These are phyloP conservation scores for Pseudisothecium myosuroides DNA, from an alignment of 225 moss, liverwort and hornwort species.

Conservation along the genomic window DNA sequence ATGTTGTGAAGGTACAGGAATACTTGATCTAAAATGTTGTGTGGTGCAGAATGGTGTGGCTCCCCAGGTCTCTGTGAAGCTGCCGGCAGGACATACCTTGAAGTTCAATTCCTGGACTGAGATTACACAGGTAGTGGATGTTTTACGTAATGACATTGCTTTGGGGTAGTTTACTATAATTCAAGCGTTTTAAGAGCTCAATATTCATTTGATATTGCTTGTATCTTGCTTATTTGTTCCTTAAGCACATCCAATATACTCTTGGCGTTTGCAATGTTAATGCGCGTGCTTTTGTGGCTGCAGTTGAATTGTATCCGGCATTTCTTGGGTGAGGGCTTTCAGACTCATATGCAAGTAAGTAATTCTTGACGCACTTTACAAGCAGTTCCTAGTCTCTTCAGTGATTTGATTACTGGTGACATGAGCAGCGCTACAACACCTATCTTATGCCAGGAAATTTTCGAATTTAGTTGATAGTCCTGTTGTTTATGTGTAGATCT, in stretches of 20 bases:
- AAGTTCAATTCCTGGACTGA: slow-evolving; percentile 59
- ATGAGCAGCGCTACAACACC: not conserved
- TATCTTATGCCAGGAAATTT: not conserved
- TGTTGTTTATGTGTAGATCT: not conserved
- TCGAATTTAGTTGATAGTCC: not conserved
- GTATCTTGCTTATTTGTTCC: not conserved
- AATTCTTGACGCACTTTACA: not conserved
- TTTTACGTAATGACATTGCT: not conserved
- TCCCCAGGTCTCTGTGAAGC: slow-evolving; percentile 59
- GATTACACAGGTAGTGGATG: slow-evolving; percentile 52
- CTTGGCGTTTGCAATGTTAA: not conserved
- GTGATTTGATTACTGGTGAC: not conserved
- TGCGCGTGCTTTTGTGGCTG: not conserved
- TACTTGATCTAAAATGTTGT: not conserved
- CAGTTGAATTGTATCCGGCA: slow-evolving; percentile 72
- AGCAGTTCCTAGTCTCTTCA: not conserved
- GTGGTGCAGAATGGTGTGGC: slow-evolving; percentile 58
- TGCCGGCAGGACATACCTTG: slow-evolving; percentile 61
- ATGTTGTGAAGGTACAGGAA: not conserved
- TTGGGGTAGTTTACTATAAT: not conserved
- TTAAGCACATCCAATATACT: not conserved
- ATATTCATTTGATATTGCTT: not conserved
- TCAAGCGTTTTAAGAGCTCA: not conserved
- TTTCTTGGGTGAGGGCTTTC: slow-evolving; percentile 74
- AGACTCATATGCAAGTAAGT: slow-evolving; percentile 88